Evolutionary conservation across 129 eudicot species (phyloP), one percentile per base, ranked within the genome.

Genomic region (Flaveria ramosissima): DNA sequence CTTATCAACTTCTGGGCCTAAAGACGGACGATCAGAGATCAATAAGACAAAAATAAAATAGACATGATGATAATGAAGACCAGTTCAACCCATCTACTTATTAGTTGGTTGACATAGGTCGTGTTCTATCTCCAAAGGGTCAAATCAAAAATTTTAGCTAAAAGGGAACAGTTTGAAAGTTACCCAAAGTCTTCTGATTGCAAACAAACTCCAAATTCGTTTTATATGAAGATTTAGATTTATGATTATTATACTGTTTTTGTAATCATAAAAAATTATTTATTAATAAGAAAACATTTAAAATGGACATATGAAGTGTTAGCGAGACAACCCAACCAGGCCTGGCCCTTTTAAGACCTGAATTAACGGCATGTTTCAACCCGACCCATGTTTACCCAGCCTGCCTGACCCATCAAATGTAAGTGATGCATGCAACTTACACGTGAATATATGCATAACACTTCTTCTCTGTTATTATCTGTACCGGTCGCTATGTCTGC

Each of bases 1-100:
- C 97, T 91, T 81, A 88, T 88, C 87, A 93, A 57, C 85, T 93
- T 93, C 77, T 86, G 96, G 52, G 98, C 95, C 98, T 90, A 77
- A 73, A 68, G 11, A 59, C 39, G 50, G 50, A 26, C 19, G 21
- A 20, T 27, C 27, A 39, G 48, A 53, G 23, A 82, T 17, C 46
- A 51, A 23, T 16, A 52, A 14, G 9, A 52, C 21, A 52, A 4
- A 16, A 16, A 16, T 52, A 16, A 52, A 52, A 52, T 8, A n/a
- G 23, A 52, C 10, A 52, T 16, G 23, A 16, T 16, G 59, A 52
- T n/a, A 16, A n/a, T n/a, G 7, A 14, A 15, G 59, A 16, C 59
- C 23, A 52, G 1, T n/a, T 52, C 59, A 52, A n/a, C 59, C 24
- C 62, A 55, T 17, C 7, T 55, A 8, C 24, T 0, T 55, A 17